phyloP scores from a whole-genome alignment of 352 stramenopile genomes.

The Globisporangium rhizosaccharum region DNA sequence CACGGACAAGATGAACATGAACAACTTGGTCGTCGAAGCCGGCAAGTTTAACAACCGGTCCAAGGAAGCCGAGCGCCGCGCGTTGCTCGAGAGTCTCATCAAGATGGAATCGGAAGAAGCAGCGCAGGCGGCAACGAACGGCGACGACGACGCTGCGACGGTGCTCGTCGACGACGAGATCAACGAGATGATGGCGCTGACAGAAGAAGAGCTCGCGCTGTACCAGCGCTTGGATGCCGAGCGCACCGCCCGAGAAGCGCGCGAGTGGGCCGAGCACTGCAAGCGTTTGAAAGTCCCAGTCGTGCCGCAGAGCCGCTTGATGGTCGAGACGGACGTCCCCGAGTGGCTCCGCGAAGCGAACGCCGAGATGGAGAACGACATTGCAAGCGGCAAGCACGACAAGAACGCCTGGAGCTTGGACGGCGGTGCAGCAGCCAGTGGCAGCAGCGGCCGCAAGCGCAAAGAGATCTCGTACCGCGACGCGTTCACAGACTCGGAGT shows the following conservation, averaged over 20 bases:
- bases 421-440: constrained; percentile 23
- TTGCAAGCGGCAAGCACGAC: constrained; percentile 45
- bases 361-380: constrained; percentile 49
- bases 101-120: constrained; percentile 87
- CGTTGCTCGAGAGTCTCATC: constrained; percentile 83
- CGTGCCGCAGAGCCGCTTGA: constrained; percentile 48
- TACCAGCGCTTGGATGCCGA: constrained; percentile 75
- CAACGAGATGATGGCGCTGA: constrained; percentile 89
- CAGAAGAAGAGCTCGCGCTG: constrained; percentile 71
- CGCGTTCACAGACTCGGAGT: constrained; percentile 82
- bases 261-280: constrained; percentile 66
- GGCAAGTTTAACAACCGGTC: constrained; percentile 87
- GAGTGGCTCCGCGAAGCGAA: constrained; percentile 74
- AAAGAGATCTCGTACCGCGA: constrained; percentile 87
- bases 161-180: constrained; percentile 83
- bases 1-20: constrained; percentile 91
- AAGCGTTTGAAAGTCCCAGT: constrained; percentile 45
- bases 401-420: constrained; percentile 64
- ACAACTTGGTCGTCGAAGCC: constrained; percentile 86
- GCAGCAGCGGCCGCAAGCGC: constrained; percentile 54
- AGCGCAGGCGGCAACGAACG: constrained; percentile 43
- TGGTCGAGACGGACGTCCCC: constrained; percentile 66
- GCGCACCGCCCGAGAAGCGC: constrained; percentile 49
- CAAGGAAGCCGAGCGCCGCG: constrained; percentile 80
- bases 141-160: constrained; percentile 55